phyloP scores from a whole-genome alignment of 495 filamentous ascomycete species.

The Podospora pseudoanserina region DNA sequence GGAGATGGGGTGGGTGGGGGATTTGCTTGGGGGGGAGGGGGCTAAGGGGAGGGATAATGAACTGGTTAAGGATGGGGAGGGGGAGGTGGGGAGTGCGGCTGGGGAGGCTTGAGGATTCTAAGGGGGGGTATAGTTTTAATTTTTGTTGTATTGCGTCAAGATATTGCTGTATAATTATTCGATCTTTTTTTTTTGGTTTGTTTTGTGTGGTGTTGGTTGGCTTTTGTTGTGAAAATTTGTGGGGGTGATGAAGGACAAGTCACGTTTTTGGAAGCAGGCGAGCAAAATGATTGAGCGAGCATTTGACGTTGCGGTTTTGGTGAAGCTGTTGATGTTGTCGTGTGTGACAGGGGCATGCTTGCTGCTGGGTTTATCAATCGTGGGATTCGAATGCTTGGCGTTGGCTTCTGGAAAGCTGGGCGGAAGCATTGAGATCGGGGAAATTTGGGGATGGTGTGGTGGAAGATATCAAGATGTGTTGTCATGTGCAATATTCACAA shows the following conservation, averaged over 20 bases:
- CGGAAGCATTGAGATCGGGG: neutral
- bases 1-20: constrained; percentile 39
- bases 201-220: neutral
- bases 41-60: neutral
- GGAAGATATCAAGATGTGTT: neutral
- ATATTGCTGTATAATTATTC: neutral
- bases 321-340: neutral
- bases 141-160: neutral
- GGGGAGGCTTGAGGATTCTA: neutral
- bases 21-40: constrained; percentile 12
- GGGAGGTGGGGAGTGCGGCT: neutral
- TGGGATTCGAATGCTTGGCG: neutral
- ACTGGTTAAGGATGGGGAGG: neutral
- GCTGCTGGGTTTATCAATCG: neutral
- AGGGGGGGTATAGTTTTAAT: neutral
- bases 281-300: neutral
- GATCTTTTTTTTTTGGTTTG: constrained; percentile 3
- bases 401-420: neutral
- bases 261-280: neutral
- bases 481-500: neutral
- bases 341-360: neutral
- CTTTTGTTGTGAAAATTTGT: neutral
- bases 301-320: neutral
- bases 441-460: neutral
- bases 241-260: too few species aligned